Base-by-base conservation (phyloP, 495 filamentous ascomycete genomes). In the Penicillium verhagenii region DNA sequence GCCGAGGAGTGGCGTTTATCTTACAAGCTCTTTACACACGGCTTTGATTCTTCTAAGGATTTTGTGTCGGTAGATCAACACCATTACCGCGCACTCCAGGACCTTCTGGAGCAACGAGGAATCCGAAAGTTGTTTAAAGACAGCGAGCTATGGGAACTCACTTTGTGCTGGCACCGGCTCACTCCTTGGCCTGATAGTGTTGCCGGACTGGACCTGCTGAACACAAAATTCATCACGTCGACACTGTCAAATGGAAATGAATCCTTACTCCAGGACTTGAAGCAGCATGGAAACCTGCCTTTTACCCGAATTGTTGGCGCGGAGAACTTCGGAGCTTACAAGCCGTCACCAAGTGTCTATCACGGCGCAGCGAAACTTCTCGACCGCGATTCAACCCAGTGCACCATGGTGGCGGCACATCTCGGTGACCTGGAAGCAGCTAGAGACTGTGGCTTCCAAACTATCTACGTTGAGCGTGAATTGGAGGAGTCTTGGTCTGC, bases 321-420 rank as follows among this genome's bases (percentile, higher is more conserved):
- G 1, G 89, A 86, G 68, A 75, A 86, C 54, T 93, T 91, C 61
- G 72, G 76, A n/a, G 85, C 83, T 6, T 93, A 93, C 64, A 95
- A 94, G 66, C 90, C 90, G 6, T 79, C 82, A 56, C 79, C 84
- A 14, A 72, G 68, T 37, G 84, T 87, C 6, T 92, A 92, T 66
- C 69, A 75, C 0, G 89, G 88, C 0, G 89, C 88, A 2, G 87
- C 79, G 13, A 60, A 72, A 39, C 69, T 72, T 39, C 68, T 92
- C 40, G 84, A 80, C 0, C 48, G 86, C 39, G 62, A 80, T 54
- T 79, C 83, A 1, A 56, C 54, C 16, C 78, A 92, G 57, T 87
- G 89, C 48, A 87, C 80, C 0, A 79, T 93, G 82, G 89, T 92
- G n/a, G 89, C 90, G 13, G 82, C 89, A 37, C 90, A 95, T 70